phyloP scores from a whole-genome alignment of 352 stramenopile genomes.

The Pythium volutum region DNA sequence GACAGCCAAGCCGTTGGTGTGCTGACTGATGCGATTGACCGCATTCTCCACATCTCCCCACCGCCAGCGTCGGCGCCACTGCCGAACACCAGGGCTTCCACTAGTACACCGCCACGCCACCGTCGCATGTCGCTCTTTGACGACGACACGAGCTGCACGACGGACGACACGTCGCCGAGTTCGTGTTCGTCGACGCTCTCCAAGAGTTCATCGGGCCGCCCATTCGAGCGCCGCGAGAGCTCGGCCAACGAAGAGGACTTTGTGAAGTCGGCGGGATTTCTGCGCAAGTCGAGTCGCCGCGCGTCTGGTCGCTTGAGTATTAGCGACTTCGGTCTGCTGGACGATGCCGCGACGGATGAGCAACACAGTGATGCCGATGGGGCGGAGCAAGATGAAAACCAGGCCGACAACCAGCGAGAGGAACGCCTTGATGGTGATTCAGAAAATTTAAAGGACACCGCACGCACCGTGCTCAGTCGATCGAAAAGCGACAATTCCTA shows the following conservation, averaged over 20 bases:
- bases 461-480: background rate
- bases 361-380: conserved; percentile 19
- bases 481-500: conserved; percentile 16
- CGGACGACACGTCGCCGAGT: conserved; percentile 25
- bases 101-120: conserved; percentile 6
- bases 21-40: conserved; percentile 45
- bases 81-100: background rate
- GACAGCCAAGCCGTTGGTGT: conserved; percentile 14
- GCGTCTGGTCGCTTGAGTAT: conserved; percentile 63
- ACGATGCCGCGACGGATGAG: conserved; percentile 31
- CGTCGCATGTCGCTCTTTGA: conserved; percentile 25
- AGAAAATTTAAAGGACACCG: background rate
- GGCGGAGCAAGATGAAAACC: background rate
- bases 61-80: background rate
- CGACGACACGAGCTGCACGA: conserved; percentile 17
- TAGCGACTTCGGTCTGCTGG: conserved; percentile 71
- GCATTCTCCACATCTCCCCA: conserved; percentile 38
- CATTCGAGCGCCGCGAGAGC: conserved; percentile 52
- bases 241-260: conserved; percentile 61
- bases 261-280: conserved; percentile 60
- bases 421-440: background rate
- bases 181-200: conserved; percentile 29
- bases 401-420: conserved; percentile 3
- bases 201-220: conserved; percentile 28
- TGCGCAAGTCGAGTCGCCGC: conserved; percentile 50